phyloP scores from a whole-genome alignment of 164 flowering plant genomes.

The Chloranthus sessilifolius region DNA sequence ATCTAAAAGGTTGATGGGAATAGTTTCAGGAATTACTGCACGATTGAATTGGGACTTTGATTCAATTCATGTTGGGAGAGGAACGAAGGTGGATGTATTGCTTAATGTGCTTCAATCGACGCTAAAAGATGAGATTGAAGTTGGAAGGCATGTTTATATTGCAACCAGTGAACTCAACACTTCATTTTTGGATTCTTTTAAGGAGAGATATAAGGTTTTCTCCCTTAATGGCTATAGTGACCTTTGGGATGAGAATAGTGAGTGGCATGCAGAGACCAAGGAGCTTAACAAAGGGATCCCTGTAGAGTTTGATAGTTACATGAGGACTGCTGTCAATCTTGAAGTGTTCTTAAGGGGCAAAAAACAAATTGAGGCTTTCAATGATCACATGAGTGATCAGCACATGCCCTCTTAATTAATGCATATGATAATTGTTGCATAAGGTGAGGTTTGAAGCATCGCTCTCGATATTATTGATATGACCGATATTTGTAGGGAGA shows the following conservation, averaged over 20 bases:
- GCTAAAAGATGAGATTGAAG: constrained; percentile 64
- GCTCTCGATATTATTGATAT: no score
- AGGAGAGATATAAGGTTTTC: constrained; percentile 74
- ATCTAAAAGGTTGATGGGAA: constrained; percentile 40
- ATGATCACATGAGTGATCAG: constrained; percentile 67
- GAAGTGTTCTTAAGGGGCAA: constrained; percentile 92
- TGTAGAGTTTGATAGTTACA: constrained; percentile 89
- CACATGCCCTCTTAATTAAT: constrained; percentile 21
- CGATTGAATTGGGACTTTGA: constrained; percentile 61
- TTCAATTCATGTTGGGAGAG: constrained; percentile 76
- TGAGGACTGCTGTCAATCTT: constrained; percentile 76
- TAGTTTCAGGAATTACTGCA: constrained; percentile 24
- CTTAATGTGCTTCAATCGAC: constrained; percentile 62
- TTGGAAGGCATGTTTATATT: constrained; percentile 69
- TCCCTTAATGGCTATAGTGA: constrained; percentile 76
- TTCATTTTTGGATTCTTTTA: constrained; percentile 76
- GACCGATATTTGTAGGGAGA: no score
- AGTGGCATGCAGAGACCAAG: constrained; percentile 70
- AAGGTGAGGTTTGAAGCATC: no score
- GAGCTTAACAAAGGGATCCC: constrained; percentile 64
- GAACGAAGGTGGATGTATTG: constrained; percentile 70
- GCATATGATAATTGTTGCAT: no score
- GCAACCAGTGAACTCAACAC: constrained; percentile 69
- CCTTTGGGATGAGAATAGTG: constrained; percentile 83
- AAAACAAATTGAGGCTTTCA: constrained; percentile 88